A percentile compares a stretch with the other conserved stretches of the same genome.
phyloP scores from a whole-genome alignment of 169 alveolate species.

The Blepharisma undulans region DNA sequence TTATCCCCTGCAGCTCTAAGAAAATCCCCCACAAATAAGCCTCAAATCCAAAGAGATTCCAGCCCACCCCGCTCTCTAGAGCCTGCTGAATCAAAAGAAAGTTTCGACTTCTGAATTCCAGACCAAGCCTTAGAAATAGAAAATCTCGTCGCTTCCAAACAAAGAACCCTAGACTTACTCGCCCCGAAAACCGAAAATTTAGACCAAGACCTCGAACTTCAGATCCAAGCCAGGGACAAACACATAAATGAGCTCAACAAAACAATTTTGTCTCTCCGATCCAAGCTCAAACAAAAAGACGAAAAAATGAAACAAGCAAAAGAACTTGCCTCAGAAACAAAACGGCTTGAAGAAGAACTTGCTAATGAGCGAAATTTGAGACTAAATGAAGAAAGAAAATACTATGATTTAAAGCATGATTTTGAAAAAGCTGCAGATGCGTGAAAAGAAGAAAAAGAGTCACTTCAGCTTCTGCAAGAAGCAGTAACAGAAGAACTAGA shows the following conservation, averaged over 20 bases:
- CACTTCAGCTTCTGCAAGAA: background rate
- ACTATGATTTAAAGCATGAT: background rate
- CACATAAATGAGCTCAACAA: background rate
- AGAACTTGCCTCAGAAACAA: background rate
- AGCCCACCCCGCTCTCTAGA: background rate
- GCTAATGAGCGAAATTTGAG: background rate
- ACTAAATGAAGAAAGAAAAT: background rate
- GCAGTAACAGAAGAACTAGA: conserved; percentile 6
- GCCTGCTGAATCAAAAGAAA: background rate
- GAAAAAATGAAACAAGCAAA: background rate
- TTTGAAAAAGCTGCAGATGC: background rate
- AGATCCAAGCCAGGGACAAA: background rate
- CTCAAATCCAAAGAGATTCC: background rate
- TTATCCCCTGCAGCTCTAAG: background rate
- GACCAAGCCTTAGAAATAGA: background rate
- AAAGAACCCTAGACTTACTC: conserved; percentile 14
- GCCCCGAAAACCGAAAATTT: background rate
- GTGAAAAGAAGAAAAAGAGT: conserved; percentile 32
- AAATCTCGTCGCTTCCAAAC: background rate
- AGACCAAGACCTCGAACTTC: background rate
- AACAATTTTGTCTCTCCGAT: background rate
- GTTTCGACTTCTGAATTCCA: conserved; percentile 14
- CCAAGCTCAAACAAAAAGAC: background rate
- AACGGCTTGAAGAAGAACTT: background rate
- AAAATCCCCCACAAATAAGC: background rate